phyloP scores from a whole-genome alignment of 305 asterid species.

The Solanum hybrid region DNA sequence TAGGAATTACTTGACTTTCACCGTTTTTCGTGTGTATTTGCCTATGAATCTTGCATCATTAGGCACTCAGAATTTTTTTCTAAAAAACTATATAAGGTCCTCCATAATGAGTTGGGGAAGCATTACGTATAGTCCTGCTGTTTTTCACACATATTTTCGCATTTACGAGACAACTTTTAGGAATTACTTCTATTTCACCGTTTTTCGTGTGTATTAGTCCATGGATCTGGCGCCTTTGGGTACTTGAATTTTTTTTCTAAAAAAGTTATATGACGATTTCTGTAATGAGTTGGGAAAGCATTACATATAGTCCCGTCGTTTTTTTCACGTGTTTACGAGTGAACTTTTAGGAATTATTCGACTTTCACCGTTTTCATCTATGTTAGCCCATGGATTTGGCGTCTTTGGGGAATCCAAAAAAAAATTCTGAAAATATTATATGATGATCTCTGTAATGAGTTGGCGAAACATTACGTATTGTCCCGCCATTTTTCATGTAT shows the following conservation, averaged over 20 bases:
- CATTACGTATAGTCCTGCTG: neutral
- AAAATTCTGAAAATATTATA: no score
- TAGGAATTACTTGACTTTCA: neutral
- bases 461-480: neutral
- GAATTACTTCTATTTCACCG: accelerated
- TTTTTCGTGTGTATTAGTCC: neutral
- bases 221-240: neutral
- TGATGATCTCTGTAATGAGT: neutral
- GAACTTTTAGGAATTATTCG: neutral
- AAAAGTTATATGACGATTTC: neutral
- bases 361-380: no score
- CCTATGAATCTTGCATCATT: neutral
- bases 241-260: no score
- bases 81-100: neutral
- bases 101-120: neutral
- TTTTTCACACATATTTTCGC: no score
- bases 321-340: no score
- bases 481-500: neutral
- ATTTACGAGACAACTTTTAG: no score
- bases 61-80: neutral
- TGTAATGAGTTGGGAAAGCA: neutral
- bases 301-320: no score
- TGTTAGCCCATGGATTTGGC: neutral
- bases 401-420: no score
- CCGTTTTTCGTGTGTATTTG: no score